Base-by-base conservation (phyloP, 1,139 yeast species). In the Wickerhamiella pararugosa region DNA sequence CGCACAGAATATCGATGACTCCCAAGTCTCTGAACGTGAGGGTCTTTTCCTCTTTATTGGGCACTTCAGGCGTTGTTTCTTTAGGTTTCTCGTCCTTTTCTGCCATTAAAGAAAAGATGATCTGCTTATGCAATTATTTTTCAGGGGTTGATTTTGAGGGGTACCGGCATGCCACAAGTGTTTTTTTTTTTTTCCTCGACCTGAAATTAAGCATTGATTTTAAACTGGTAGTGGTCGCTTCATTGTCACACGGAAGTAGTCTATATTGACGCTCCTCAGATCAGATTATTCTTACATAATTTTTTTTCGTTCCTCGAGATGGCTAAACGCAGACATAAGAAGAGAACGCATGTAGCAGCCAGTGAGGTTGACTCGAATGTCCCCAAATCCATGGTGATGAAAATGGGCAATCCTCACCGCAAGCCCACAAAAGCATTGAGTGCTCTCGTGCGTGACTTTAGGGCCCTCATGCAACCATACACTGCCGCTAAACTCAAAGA, bases 381-480 rank as follows among this genome's bases (percentile, higher is more conserved):
- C 47, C 98, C 98, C 15, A 72, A 81, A 55, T 84, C 96, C 5
- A 83, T 87, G 94, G 97, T 92, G 46, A 71, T 90, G 51, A 76
- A 90, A 54, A 71, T 87, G 44, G 96, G 96, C 3, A 67, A 78
- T 11, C 75, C 92, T 27, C 56, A 56, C 34, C 53, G 65, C 33
- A 69, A 82, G 55, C 75, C 76, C 42, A 87, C 90, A 57, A 86
- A 80, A 53, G 75, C 94, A 2, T 66, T 92, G 50, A 70, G 82
- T 35, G 94, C 83, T 60, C 68, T 90, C 47, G 96, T 87, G 15
- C 70, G 71, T 49, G 99, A 90, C 60, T 77, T 87, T 61, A 73
- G 99, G 58, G 74, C 73, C 49, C 75, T 84, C 49, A 86, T 90
- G 96, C 92, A 84, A 58, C 99, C 99, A 27, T 94, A 90, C 55